Conservation (phyloP, 306 rosid genomes). For the Pterocarpus santalinus region DNA sequence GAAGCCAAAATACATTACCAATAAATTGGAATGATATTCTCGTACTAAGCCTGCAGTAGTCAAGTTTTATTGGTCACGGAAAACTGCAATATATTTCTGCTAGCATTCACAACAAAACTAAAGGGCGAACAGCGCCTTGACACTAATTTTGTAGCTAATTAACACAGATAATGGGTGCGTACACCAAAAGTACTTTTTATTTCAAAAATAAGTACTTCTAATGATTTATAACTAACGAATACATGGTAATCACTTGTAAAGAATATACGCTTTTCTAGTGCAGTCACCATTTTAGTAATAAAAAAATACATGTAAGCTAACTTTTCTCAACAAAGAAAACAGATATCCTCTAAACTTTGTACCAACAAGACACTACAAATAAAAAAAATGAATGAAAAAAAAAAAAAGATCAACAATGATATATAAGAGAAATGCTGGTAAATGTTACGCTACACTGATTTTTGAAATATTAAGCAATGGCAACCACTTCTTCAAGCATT, state of each 20-base stretch:
- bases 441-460: neutral
- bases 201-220: too few species aligned
- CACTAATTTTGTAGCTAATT: neutral
- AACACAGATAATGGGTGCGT: neutral
- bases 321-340: constrained; percentile 22
- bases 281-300: neutral
- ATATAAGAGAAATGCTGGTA: constrained; percentile 1
- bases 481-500: constrained; percentile 25
- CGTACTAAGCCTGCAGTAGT: too few species aligned
- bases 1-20: neutral
- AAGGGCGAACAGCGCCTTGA: neutral
- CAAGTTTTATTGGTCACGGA: too few species aligned
- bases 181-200: too few species aligned
- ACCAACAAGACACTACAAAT: constrained; percentile 15
- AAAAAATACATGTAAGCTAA: neutral
- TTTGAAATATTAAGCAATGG: neutral
- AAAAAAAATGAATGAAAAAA: neutral
- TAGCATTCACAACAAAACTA: neutral
- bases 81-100: too few species aligned
- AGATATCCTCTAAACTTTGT: neutral
- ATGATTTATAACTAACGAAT: neutral
- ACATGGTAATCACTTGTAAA: constrained; percentile 3
- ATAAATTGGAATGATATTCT: neutral
- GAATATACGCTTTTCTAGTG: neutral
- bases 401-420: neutral